phyloP scores from a whole-genome alignment of 768 basidiomycete genomes.

The Lactifluus piperatus region DNA sequence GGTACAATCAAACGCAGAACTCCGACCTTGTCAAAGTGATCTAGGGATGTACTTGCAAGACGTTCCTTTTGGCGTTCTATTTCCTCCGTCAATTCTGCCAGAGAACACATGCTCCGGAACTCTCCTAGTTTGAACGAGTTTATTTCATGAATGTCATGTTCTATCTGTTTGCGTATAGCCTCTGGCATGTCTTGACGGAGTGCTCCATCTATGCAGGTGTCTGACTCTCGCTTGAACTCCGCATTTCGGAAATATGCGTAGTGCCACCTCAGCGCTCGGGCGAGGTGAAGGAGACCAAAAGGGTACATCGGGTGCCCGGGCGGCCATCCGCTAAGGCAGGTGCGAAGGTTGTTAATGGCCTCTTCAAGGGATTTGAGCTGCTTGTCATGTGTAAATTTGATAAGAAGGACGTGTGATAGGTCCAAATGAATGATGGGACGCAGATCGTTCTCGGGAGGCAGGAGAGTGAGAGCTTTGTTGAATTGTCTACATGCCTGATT shows the following conservation, averaged over 20 bases:
- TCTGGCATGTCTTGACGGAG: neutral
- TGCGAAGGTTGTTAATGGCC: neutral
- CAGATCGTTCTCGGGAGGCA: neutral
- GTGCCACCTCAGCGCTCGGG: too few relatives aligned
- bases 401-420: neutral
- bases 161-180: neutral
- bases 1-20: neutral
- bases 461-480: neutral
- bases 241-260: neutral
- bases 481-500: neutral
- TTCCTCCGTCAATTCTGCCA: neutral
- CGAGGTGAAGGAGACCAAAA: slow-evolving; percentile 7
- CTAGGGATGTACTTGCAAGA: neutral
- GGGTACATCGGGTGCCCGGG: too few relatives aligned
- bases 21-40: neutral
- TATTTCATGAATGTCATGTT: neutral
- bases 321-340: neutral
- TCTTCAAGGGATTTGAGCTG: neutral
- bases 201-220: neutral
- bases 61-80: neutral
- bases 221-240: neutral
- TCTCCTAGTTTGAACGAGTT: neutral
- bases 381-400: slow-evolving; percentile 5
- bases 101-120: neutral
- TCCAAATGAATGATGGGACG: neutral